Conservation (phyloP, 805 yeast species). For the Sugiyamaella valdiviana region DNA sequence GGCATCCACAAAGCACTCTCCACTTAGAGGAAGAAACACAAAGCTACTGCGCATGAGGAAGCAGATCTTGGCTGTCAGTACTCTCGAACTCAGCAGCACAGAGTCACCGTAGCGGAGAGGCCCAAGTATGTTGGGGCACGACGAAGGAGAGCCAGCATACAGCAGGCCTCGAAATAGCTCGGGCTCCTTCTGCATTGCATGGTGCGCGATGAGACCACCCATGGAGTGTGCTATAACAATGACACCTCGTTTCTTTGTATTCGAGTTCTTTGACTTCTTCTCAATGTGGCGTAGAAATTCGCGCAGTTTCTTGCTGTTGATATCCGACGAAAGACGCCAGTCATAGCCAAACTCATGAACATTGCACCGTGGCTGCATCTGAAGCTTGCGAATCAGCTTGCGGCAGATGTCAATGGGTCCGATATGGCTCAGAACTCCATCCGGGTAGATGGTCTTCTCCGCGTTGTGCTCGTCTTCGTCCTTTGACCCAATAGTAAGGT, state of each 20-base stretch:
- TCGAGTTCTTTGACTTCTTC: slow-evolving; percentile 9
- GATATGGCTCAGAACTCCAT: slow-evolving; percentile 69
- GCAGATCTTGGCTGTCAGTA: slow-evolving; percentile 73
- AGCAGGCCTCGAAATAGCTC: slow-evolving; percentile 64
- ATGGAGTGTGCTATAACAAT: slow-evolving; percentile 83
- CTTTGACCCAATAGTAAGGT: slow-evolving; percentile 65
- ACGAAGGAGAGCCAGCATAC: slow-evolving; percentile 78
- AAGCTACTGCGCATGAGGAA: slow-evolving; percentile 85
- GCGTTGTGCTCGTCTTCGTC: slow-evolving; percentile 63
- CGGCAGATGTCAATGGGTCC: slow-evolving; percentile 83
- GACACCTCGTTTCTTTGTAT: slow-evolving; percentile 49
- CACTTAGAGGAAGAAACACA: slow-evolving; percentile 68
- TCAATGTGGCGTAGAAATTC: slow-evolving; percentile 41
- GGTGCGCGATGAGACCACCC: slow-evolving; percentile 88
- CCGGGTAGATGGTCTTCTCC: slow-evolving; percentile 52
- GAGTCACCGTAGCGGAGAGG: slow-evolving; percentile 80
- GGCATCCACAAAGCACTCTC: slow-evolving; percentile 63
- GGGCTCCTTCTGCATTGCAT: slow-evolving; percentile 65
- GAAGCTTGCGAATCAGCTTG: slow-evolving; percentile 50
- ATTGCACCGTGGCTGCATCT: slow-evolving; percentile 43
- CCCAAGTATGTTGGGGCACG: slow-evolving; percentile 80
- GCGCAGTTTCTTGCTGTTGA: slow-evolving; percentile 46
- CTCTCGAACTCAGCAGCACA: slow-evolving; percentile 64
- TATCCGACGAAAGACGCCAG: slow-evolving; percentile 74
- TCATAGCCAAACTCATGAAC: slow-evolving; percentile 85